Conservation (phyloP, 192 early-diverging fungal species). For the Backusella liffmaniae region DNA sequence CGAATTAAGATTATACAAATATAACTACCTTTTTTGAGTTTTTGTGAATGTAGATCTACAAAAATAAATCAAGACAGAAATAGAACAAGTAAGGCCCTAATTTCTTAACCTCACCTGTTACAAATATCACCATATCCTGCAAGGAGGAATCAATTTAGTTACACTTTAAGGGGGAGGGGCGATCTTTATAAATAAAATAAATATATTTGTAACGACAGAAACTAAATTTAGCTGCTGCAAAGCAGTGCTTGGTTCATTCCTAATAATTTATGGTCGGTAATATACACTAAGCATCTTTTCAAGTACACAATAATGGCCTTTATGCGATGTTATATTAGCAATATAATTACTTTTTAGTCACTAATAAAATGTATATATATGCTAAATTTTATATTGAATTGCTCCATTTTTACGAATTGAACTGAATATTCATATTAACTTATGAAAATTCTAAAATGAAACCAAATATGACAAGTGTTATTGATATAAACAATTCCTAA, state of each 20-base stretch:
- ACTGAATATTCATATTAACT: not conserved
- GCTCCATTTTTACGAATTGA: not conserved
- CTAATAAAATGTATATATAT: not conserved
- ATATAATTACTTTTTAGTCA: conserved; percentile 1
- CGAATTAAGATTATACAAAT: conserved; percentile 1
- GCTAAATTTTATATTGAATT: not conserved
- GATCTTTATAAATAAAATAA: conserved; percentile 8
- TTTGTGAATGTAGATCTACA: not conserved
- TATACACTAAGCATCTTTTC: not conserved
- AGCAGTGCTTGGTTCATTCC: conserved; percentile 1
- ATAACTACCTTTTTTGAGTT: not conserved
- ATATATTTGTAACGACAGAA: conserved; percentile 6
- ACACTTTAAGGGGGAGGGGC: conserved; percentile 3
- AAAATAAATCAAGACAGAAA: conserved; percentile 6
- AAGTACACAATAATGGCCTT: not conserved
- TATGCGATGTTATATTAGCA: not conserved
- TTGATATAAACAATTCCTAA: not conserved
- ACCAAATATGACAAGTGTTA: not conserved
- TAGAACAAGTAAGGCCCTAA: not conserved
- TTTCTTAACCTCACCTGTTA: conserved; percentile 3
- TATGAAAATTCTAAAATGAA: not conserved
- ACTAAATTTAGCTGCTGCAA: conserved; percentile 9
- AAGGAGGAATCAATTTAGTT: conserved; percentile 7
- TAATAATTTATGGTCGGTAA: not conserved
- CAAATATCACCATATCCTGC: not conserved